Conservation (phyloP, 352 stramenopile genomes). For the Globisporangium uncinulatum region DNA sequence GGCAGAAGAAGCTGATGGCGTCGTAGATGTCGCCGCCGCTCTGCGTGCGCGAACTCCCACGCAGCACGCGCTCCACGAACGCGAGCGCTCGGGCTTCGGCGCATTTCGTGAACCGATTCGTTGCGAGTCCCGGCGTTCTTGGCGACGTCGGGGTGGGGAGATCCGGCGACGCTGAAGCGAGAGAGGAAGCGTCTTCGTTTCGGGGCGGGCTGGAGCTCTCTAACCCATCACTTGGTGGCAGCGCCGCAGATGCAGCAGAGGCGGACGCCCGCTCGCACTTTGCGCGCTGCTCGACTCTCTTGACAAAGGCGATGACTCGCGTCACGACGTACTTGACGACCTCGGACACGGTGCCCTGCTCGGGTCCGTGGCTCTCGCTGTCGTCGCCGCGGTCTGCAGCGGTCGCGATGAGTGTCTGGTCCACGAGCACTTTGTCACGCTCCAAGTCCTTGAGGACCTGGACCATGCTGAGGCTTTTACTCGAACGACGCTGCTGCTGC, state of each 20-base stretch:
- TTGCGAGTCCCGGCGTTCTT: not conserved
- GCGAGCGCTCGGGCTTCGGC: slow-evolving; percentile 47
- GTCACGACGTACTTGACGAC: slow-evolving; percentile 58
- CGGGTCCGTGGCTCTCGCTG: slow-evolving; percentile 13
- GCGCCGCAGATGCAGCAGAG: not conserved
- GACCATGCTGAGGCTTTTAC: slow-evolving; percentile 62
- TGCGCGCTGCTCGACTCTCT: slow-evolving; percentile 7
- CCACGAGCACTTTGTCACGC: slow-evolving; percentile 57
- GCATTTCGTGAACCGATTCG: slow-evolving; percentile 30
- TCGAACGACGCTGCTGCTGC: slow-evolving; percentile 40
- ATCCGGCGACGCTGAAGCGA: not conserved
- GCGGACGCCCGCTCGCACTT: slow-evolving; percentile 1
- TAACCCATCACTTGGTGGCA: not conserved
- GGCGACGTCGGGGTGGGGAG: slow-evolving; percentile 16
- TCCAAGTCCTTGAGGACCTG: slow-evolving; percentile 79
- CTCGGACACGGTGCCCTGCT: slow-evolving; percentile 40
- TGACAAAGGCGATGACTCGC: slow-evolving; percentile 39
- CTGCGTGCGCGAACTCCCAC: slow-evolving; percentile 64
- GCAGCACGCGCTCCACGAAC: slow-evolving; percentile 68
- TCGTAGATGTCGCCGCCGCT: slow-evolving; percentile 81
- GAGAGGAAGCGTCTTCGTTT: not conserved
- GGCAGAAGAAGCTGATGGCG: slow-evolving; percentile 67
- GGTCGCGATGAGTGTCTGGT: slow-evolving; percentile 38
- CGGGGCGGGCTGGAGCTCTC: not conserved
- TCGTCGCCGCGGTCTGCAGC: not conserved